Base-by-base conservation (phyloP, 139 green algal genomes). In the Raphidocelis subcapitata region DNA sequence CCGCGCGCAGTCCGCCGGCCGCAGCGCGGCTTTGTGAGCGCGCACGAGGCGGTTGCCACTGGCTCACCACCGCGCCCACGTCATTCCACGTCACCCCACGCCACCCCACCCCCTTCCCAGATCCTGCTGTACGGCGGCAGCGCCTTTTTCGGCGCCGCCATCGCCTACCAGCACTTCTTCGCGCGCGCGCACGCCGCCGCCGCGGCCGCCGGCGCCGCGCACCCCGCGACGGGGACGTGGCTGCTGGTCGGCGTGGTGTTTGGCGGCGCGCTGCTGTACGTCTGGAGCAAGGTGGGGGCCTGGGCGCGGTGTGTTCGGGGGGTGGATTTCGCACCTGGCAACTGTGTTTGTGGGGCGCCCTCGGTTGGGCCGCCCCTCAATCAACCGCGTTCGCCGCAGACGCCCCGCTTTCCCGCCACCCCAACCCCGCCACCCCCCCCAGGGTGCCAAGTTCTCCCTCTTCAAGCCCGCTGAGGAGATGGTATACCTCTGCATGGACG, bases 391-490 rank as follows among this genome's bases (percentile, higher is more conserved):
- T 54, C 14, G 14, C 46, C 14, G 14, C 46, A 54, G 46, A 12
- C 14, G 46, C 46, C 46, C 14, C 46, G 46, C 46, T 54, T 12
- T 15, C 15, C 46, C 12, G 46, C 46, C 46, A 15, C 46, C 46
- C 46, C 46, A 15, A 12, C 46, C 46, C 46, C 15, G 46, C 46
- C 46, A 23, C 46, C 46, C 46, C 46, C 46, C 46, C 51, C 32
- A 52, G 4, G 61, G 23, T 10, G 24, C 28, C 64, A 67, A 73
- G 44, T 72, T 62, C 54, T 74, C 60, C n/a, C 83, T 98, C 82
- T 97, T 95, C 83, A 98, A 98, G 86, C 94, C 94, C 12, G 91
- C 93, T 12, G 94, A 97, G 77, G 94, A 98, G 84, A 97, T 98
- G 92, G 92, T 86, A 1, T 92, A 93, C 81, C 87, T 93, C 31